Evolutionary conservation across 2,329 filamentous ascomycete genomes (phyloP), one percentile per base, ranked within the genome.

Genomic region (Colletotrichum lentis): DNA sequence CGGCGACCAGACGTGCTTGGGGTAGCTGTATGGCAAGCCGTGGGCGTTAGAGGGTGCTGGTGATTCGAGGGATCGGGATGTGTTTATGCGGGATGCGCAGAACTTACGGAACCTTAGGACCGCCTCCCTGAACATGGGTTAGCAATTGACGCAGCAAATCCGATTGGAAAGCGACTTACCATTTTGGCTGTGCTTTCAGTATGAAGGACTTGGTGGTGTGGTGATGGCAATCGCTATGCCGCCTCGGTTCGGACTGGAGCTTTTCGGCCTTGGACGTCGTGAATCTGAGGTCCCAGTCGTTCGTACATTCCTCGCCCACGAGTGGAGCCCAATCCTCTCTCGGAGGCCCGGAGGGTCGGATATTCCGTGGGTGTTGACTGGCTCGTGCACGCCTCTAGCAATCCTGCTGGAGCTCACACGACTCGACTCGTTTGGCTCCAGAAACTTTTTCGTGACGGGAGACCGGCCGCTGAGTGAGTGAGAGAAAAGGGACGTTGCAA

Each of bases 1-100:
- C 70, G 96, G 96, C 77, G 96, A 98, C 96, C 96, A 99, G 86
- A 99, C 93, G 86, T 99, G 95, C 86, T 97, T 97, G 80, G 94
- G 94, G 83, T 97, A 97, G 77, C 93, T 97, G 75, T 54, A 47
- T 41, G 20, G n/a, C 31, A 67, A 64, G 46, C 56, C 49, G n/a
- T 27, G 27, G 10, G 31, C 18, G 69, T 69, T 62, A 63, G 66
- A 58, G 52, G 55, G 44, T 27, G 44, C 22, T 22, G 43, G 62
- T 57, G 24, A 62, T 71, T 75, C 71, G 72, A 75, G 68, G 62
- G 41, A 54, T 49, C n/a, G 43, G 54, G 46, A 37, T 41, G 59
- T 47, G 44, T 37, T 49, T 22, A 14, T 20, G 60, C 64, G 57
- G 54, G 39, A 65, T 39, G 62, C 66, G 64, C 66, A 68, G 70